Evolutionary conservation across 441 rosid species (phyloP), one percentile per base, ranked within the genome.

Genomic region (Adansonia rubrostipa): DNA sequence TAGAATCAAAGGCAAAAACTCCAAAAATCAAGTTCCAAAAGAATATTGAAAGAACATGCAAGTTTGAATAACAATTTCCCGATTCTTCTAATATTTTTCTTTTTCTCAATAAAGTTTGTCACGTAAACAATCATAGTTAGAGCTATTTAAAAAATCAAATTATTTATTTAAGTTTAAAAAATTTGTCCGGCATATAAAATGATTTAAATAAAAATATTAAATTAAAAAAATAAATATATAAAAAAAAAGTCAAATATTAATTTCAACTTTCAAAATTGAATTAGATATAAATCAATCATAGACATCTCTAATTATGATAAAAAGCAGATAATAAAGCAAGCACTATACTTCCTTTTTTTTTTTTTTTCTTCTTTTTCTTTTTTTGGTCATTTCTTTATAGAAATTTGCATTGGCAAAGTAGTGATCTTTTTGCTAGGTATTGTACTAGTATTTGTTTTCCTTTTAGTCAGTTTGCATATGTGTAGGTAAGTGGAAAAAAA

Each of bases 301-400:
- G 28, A 24, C 1, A 24, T 24, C 28, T 24, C 0, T 24, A 24
- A 24, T 24, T 24, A 24, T 24, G 28, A 24, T 24, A 9, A n/a
- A 50, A 50, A 69, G 17, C 17, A 48, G 58, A 50, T 22, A 48
- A 20, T 11, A 69, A 69, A 48, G 73, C 57, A 69, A 69, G 57
- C 57, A 22, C n/a, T 66, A 19, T 11, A 14, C 6, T 63, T 14
- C 45, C 28, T n/a, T n/a, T n/a, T n/a, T n/a, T n/a, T 24, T 24
- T 24, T 24, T 24, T 24, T 24, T 24, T 24, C 28, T 24, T 24
- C 45, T 61, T 63, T 33, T 10, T 58, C 28, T 20, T 58, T 10
- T 10, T 4, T 0, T 28, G n/a, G 17, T 8, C 42, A 62, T 13
- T 28, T 62, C 17, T 24, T 9, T n/a, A 13, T 14, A 13, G 28